phyloP scores from a whole-genome alignment of 2,329 filamentous ascomycete species.

The Graphiopsis chlorocephala region DNA sequence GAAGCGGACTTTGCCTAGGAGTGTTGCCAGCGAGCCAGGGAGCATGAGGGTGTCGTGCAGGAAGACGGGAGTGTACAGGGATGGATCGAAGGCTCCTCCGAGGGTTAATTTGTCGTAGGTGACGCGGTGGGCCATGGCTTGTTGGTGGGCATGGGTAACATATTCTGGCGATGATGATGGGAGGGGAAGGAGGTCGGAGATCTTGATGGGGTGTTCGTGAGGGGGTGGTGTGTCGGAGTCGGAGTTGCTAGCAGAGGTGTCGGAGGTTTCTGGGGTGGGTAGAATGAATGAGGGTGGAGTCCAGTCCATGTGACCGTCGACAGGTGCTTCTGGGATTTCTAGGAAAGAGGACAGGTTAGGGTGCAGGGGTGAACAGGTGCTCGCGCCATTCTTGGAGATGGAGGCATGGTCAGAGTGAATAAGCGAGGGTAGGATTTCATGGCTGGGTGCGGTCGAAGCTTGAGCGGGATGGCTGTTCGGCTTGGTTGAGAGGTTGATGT shows the following conservation, averaged over 20 bases:
- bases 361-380: background rate
- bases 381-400: background rate
- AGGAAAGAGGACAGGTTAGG: background rate
- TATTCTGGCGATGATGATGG: background rate
- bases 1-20: conserved; percentile 25
- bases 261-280: background rate
- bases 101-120: conserved; percentile 39
- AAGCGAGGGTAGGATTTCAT: background rate
- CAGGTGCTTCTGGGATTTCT: background rate
- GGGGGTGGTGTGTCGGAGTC: background rate
- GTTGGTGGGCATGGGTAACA: conserved; percentile 22
- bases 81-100: conserved; percentile 52
- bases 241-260: background rate
- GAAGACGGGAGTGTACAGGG: conserved; percentile 55
- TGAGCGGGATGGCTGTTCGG: background rate
- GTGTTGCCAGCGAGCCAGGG: conserved; percentile 41
- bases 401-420: background rate
- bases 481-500: background rate
- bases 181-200: background rate
- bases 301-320: background rate
- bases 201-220: background rate
- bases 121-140: conserved; percentile 29
- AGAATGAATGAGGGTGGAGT: background rate
- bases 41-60: conserved; percentile 50
- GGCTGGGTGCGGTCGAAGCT: background rate